Percentiles rank a stretch among this genome's conserved stretches.
Conservation (phyloP, 352 stramenopile genomes). For the Aphanomyces cochlioides region DNA sequence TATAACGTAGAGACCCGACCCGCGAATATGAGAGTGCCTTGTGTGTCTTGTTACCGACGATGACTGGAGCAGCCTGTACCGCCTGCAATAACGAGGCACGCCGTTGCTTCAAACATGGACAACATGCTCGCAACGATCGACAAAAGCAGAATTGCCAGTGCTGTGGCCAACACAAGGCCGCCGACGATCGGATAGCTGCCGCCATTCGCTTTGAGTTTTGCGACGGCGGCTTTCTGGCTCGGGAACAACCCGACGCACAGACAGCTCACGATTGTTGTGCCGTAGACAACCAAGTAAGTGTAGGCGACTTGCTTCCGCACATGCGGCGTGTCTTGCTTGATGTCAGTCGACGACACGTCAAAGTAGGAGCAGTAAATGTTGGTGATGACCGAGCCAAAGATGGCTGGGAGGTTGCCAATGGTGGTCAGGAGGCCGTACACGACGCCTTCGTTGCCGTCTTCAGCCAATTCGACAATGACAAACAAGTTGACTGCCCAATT, state of each 20-base stretch:
- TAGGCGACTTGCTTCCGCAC: slow-evolving; percentile 39
- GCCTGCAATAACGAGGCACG: slow-evolving; percentile 28
- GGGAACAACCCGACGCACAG: slow-evolving; percentile 10
- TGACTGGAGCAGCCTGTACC: slow-evolving; percentile 26
- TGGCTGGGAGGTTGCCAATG: slow-evolving; percentile 22
- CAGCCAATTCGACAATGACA: slow-evolving; percentile 56
- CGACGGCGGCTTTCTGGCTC: slow-evolving; percentile 19
- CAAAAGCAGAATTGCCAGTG: background rate
- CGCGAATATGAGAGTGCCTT: background rate
- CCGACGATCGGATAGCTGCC: slow-evolving; percentile 25
- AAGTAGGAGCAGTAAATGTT: slow-evolving; percentile 26
- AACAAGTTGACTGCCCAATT: slow-evolving; percentile 58
- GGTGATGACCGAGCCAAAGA: slow-evolving; percentile 19
- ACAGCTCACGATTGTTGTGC: slow-evolving; percentile 19
- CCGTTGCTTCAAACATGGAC: slow-evolving; percentile 36
- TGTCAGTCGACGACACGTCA: slow-evolving; percentile 14
- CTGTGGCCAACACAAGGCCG: slow-evolving; percentile 4
- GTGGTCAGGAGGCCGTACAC: slow-evolving; percentile 30
- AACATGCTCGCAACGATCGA: slow-evolving; percentile 25
- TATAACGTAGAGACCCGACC: background rate
- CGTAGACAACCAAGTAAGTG: slow-evolving; percentile 19
- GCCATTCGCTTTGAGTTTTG: slow-evolving; percentile 8
- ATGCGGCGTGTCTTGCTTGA: slow-evolving; percentile 33
- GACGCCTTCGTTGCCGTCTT: slow-evolving; percentile 51
- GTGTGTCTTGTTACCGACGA: background rate